Percentiles rank a stretch among this genome's conserved stretches.
phyloP scores from a whole-genome alignment of 108 stramenopile genomes.

The Epithemia pelagica region DNA sequence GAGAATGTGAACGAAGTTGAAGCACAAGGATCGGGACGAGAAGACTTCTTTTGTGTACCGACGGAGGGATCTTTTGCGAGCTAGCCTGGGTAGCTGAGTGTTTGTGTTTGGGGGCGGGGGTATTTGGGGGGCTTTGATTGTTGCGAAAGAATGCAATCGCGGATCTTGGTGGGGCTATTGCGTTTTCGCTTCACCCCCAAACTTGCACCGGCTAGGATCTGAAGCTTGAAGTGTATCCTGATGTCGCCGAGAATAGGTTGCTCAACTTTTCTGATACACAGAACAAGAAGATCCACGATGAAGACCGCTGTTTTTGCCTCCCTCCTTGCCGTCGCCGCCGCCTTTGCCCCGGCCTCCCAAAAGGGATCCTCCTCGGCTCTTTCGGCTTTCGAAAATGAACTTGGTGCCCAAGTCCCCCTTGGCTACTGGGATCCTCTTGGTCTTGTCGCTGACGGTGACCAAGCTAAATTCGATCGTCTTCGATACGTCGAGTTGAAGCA shows the following conservation, averaged over 20 bases:
- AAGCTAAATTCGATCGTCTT: conserved; percentile 40
- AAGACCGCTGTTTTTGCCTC: conserved; percentile 55
- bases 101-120: too few relatives aligned
- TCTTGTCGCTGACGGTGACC: conserved; percentile 49
- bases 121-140: too few relatives aligned
- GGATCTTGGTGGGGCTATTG: too few relatives aligned
- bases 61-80: too few relatives aligned
- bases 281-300: conserved; percentile 25
- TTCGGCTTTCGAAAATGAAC: conserved; percentile 58
- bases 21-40: not conserved
- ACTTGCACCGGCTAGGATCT: too few relatives aligned
- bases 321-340: conserved; percentile 50
- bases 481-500: conserved; percentile 50
- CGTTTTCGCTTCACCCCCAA: too few relatives aligned
- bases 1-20: not conserved
- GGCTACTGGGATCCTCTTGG: conserved; percentile 55
- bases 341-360: conserved; percentile 49
- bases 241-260: too few relatives aligned
- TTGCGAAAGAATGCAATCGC: too few relatives aligned
- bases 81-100: too few relatives aligned
- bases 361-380: conserved; percentile 29
- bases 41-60: not conserved
- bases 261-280: too few relatives aligned
- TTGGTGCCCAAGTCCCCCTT: conserved; percentile 69
- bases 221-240: too few relatives aligned